Evolutionary conservation across 768 basidiomycete genomes (phyloP), one percentile per base, ranked within the genome.

Genomic region (Filobasidium floriforme): DNA sequence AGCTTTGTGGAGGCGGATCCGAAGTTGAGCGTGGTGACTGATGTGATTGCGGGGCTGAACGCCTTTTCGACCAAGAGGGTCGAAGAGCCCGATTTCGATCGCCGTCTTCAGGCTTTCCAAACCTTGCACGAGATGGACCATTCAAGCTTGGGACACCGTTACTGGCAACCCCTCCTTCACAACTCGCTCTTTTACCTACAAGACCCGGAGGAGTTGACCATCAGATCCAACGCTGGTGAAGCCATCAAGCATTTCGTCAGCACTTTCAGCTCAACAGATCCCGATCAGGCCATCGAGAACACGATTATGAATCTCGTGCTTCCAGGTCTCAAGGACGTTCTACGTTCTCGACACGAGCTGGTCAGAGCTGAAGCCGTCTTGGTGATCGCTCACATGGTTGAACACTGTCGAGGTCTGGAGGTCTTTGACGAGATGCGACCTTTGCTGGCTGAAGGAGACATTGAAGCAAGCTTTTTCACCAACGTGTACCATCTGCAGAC

Each of bases 391-490:
- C 84, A 87, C 70, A 86, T 88, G 0, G 86, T 93, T 7, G 80
- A 82, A 41, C 84, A 83, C 67, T 89, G 88, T 70, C 80, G 82
- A 7, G 78, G 81, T 22, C 80, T 92, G 37, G 73, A 80, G 0
- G 77, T 83, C 1, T 78, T 97, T 29, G 85, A 85, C 60, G 92
- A 97, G 74, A 87, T 98, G 86, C 85, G 81, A 26, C 82, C 86
- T 12, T 79, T 98, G 7, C 83, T 97, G 40, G 90, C 89, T 9
- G 85, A 83, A 19, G 93, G 90, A 0, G 92, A 98, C 74, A 87
- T 89, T 59, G 94, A 99, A 77, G 92, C 91, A 40, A 92, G 88
- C 75, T 93, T 98, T 81, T 98, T 99, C 84, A 88, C 87, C 81
- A 99, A 99, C 77, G 86, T 97, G 59, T 85, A 88, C 62, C 96